Evolutionary conservation across 2,329 filamentous ascomycete genomes (phyloP).

Genomic region (Nemania sp.): DNA sequence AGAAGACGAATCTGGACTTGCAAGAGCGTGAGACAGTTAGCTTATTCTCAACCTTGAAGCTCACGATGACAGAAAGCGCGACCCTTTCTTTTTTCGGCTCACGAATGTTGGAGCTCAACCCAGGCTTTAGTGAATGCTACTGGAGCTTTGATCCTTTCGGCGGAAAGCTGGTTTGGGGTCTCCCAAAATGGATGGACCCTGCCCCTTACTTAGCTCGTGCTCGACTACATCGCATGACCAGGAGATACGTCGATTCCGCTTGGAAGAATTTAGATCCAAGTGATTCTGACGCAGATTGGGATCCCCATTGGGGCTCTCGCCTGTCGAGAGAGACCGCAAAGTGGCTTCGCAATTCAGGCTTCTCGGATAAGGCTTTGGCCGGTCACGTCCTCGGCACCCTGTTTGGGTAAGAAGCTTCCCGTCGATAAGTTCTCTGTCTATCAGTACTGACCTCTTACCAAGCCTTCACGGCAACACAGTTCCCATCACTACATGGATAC

Average conservation of each 20-base stretch:
- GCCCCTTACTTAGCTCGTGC: conserved; percentile 27
- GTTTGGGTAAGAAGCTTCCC: conserved; percentile 30
- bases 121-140: conserved; percentile 32
- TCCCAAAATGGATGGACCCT: conserved; percentile 33
- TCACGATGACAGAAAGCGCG: conserved; percentile 33
- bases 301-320: conserved; percentile 37
- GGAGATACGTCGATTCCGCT: conserved; percentile 18
- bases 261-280: conserved; percentile 30
- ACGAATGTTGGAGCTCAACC: conserved; percentile 32
- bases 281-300: conserved; percentile 32
- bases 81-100: conserved; percentile 33
- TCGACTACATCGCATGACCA: conserved; percentile 22
- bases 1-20: conserved; percentile 17
- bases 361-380: conserved; percentile 16
- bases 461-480: conserved; percentile 39
- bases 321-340: conserved; percentile 29
- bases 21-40: not conserved
- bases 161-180: conserved; percentile 29
- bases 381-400: not conserved
- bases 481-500: conserved; percentile 37
- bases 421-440: too few species aligned
- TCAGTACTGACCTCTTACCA: too few species aligned
- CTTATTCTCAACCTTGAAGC: not conserved
- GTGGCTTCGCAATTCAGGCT: conserved; percentile 29
- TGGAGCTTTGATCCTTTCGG: not conserved